Conservation (phyloP, 345 rosid genomes). For the Aethionema arabicum region DNA sequence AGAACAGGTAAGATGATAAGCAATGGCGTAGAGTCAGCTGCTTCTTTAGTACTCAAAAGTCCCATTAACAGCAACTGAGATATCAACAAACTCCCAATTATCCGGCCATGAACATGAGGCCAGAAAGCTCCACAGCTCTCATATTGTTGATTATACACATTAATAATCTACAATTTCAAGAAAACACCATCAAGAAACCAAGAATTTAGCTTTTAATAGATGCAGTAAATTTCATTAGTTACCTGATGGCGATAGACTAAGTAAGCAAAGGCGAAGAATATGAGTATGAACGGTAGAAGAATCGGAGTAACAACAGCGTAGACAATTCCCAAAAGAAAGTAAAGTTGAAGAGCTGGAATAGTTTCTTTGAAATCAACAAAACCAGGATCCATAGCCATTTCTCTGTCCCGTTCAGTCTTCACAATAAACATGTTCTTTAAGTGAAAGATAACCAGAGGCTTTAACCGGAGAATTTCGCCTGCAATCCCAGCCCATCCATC, state of each 20-base stretch:
- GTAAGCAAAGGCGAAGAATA: conserved; percentile 92
- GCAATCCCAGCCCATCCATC: conserved; percentile 99
- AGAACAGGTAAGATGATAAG: conserved; percentile 72
- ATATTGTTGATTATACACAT: conserved; percentile 86
- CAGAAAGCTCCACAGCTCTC: conserved; percentile 98
- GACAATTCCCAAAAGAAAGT: conserved; percentile 93
- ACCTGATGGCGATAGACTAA: conserved; percentile 99
- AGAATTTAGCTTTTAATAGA: no score
- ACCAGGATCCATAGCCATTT: conserved; percentile 82
- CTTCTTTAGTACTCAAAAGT: conserved; percentile 79
- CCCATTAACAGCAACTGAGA: conserved; percentile 89
- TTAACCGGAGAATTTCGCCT: conserved; percentile 81
- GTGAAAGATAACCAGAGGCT: conserved; percentile 82
- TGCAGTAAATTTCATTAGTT: no score
- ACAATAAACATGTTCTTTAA: conserved; percentile 90
- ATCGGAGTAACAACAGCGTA: conserved; percentile 92
- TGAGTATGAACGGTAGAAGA: conserved; percentile 84
- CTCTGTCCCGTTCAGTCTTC: conserved; percentile 84
- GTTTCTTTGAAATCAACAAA: conserved; percentile 85
- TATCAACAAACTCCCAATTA: conserved; percentile 79
- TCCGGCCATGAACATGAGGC: conserved; percentile 93
- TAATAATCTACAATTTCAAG: conserved; percentile 62
- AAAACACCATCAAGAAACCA: conserved; percentile 14
- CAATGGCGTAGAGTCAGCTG: conserved; percentile 88
- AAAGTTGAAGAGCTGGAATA: conserved; percentile 82